Evolutionary conservation across 1,284 basidiomycete genomes (phyloP).

Genomic region (Mycena citricolor): DNA sequence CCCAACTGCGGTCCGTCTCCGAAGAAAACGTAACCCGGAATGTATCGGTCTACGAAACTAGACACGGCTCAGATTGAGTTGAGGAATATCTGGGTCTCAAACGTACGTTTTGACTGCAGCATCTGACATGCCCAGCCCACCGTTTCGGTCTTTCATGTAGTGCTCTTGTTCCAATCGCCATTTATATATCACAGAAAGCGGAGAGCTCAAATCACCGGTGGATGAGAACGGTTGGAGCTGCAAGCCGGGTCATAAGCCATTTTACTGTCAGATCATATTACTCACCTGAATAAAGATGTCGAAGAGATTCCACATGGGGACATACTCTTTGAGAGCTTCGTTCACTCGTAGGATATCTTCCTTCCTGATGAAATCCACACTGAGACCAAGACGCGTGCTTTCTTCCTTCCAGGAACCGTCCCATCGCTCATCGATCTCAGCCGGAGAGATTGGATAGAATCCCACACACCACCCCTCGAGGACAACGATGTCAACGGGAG

Average conservation of each 20-base stretch:
- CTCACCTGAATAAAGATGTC: constrained; percentile 70
- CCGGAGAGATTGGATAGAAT: constrained; percentile 56
- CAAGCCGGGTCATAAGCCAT: constrained; percentile 1
- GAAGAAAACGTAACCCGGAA: constrained; percentile 84
- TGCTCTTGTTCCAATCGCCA: constrained; percentile 90
- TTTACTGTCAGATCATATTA: constrained; percentile 3
- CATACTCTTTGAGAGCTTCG: constrained; percentile 54
- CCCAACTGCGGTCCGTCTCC: constrained; percentile 43
- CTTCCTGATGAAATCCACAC: constrained; percentile 10
- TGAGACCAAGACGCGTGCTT: constrained; percentile 38
- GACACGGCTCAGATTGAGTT: constrained; percentile 10
- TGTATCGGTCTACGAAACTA: constrained; percentile 79
- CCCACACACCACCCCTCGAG: constrained; percentile 86
- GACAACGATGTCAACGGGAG: constrained; percentile 80
- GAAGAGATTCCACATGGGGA: constrained; percentile 65
- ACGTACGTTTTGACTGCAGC: constrained; percentile 69
- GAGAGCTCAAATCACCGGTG: constrained; percentile 32
- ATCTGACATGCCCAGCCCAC: constrained; percentile 85
- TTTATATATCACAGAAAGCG: constrained; percentile 62
- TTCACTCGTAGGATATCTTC: constrained; percentile 61
- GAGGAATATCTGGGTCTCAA: constrained; percentile 6
- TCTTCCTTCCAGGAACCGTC: constrained; percentile 40
- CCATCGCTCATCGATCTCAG: constrained; percentile 48
- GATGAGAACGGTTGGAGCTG: constrained; percentile 54
- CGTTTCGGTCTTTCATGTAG: constrained; percentile 79